Evolutionary conservation across 148 eudicot genomes (phyloP).

Genomic region (Mesembryanthemum crystallinum): DNA sequence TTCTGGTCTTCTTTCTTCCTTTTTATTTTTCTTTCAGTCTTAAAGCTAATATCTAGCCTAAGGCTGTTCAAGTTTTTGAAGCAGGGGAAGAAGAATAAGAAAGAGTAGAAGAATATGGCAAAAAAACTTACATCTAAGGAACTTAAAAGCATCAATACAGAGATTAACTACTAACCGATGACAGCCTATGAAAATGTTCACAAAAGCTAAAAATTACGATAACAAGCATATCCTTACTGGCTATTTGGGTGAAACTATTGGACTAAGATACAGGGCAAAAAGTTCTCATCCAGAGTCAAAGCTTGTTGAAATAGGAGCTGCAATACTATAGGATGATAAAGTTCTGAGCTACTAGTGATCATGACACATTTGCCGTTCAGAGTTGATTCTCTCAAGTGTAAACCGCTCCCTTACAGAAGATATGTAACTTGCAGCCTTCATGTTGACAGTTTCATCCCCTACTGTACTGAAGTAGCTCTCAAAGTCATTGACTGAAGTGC

Average conservation of each 20-base stretch:
- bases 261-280: not conserved
- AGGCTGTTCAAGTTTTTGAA: no score
- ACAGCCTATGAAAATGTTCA: no score
- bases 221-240: not conserved
- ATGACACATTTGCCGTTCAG: constrained; percentile 27
- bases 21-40: no score
- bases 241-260: not conserved
- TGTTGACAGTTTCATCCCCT: constrained; percentile 52
- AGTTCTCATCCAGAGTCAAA: not conserved
- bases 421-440: constrained; percentile 57
- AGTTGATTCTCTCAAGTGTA: constrained; percentile 38
- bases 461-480: constrained; percentile 32
- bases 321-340: not conserved
- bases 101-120: no score
- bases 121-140: no score
- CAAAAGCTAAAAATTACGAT: no score
- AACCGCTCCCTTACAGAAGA: constrained; percentile 57
- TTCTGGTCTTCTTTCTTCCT: no score
- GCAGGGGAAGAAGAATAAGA: no score
- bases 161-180: no score
- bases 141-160: no score
- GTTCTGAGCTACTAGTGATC: constrained; percentile 8
- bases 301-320: not conserved
- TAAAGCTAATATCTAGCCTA: no score
- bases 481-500: constrained; percentile 21